Evolutionary conservation across 108 stramenopile genomes (phyloP).

Genomic region (Craspedostauros australis): DNA sequence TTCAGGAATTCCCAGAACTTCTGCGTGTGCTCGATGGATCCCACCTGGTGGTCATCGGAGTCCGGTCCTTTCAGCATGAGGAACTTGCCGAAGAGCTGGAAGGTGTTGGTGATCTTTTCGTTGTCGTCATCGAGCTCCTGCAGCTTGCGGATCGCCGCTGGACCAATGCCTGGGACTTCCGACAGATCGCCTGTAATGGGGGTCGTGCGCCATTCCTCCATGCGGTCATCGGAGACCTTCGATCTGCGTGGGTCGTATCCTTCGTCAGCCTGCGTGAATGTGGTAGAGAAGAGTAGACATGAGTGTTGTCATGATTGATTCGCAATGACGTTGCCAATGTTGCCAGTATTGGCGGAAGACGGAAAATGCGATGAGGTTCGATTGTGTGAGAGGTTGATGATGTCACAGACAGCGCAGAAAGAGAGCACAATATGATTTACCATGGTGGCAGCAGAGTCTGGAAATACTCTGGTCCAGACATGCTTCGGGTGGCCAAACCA

Average conservation of each 20-base stretch:
- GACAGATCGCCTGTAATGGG: slow-evolving; percentile 53
- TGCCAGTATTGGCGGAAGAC: too few species aligned
- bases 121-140: slow-evolving; percentile 44
- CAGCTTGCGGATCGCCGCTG: slow-evolving; percentile 67
- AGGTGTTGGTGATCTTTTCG: slow-evolving; percentile 77
- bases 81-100: slow-evolving; percentile 83
- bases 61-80: slow-evolving; percentile 91
- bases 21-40: slow-evolving; percentile 88
- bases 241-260: slow-evolving; percentile 81
- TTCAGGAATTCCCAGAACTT: slow-evolving; percentile 92
- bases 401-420: too few species aligned
- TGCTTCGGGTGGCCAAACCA: too few species aligned
- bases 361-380: too few species aligned
- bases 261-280: slow-evolving; percentile 19
- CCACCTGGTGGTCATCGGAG: slow-evolving; percentile 52
- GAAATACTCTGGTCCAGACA: too few species aligned
- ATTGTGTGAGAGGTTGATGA: too few species aligned
- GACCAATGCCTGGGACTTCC: slow-evolving; percentile 88
- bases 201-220: slow-evolving; percentile 33
- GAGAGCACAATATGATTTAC: too few species aligned
- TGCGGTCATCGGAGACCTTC: slow-evolving; percentile 67
- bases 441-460: too few species aligned
- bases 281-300: too few species aligned
- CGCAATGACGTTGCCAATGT: too few species aligned
- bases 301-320: too few species aligned